Percentiles rank a stretch among this genome's conserved stretches.
phyloP scores from a whole-genome alignment of 1,284 basidiomycete genomes.

The Ganoderma lingzhi region DNA sequence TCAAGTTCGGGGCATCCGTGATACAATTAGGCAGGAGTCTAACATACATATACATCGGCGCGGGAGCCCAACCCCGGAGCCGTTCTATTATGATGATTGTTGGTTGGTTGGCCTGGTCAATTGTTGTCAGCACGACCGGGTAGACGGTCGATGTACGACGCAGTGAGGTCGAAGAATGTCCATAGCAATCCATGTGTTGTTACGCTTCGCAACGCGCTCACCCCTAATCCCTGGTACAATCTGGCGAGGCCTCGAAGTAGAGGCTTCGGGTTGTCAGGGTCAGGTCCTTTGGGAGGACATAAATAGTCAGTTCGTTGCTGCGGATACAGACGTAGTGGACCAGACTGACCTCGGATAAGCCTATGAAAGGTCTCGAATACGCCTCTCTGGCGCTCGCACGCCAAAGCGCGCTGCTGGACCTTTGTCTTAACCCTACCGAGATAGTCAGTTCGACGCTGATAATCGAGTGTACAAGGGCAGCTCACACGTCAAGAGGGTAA shows the following conservation, averaged over 20 bases:
- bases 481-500: slow-evolving; percentile 85
- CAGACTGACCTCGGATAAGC: slow-evolving; percentile 71
- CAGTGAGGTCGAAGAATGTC: slow-evolving; percentile 83
- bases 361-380: slow-evolving; percentile 79
- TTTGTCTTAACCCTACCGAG: slow-evolving; percentile 87
- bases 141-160: slow-evolving; percentile 77
- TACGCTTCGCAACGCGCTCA: slow-evolving; percentile 83
- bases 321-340: neutral
- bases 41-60: slow-evolving; percentile 30
- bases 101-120: neutral
- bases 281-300: slow-evolving; percentile 61
- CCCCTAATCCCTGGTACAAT: slow-evolving; percentile 87
- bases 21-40: slow-evolving; percentile 21
- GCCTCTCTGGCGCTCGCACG: slow-evolving; percentile 74
- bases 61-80: slow-evolving; percentile 8
- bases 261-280: slow-evolving; percentile 76
- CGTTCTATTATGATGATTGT: slow-evolving; percentile 23
- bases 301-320: neutral
- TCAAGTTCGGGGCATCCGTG: neutral
- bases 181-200: slow-evolving; percentile 86
- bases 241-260: slow-evolving; percentile 73
- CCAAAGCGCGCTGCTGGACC: slow-evolving; percentile 87
- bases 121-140: slow-evolving; percentile 42
- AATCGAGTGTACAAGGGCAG: slow-evolving; percentile 19
- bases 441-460: neutral